Evolutionary conservation across 805 yeast genomes (phyloP).

Genomic region (Ogataea ganodermae): DNA sequence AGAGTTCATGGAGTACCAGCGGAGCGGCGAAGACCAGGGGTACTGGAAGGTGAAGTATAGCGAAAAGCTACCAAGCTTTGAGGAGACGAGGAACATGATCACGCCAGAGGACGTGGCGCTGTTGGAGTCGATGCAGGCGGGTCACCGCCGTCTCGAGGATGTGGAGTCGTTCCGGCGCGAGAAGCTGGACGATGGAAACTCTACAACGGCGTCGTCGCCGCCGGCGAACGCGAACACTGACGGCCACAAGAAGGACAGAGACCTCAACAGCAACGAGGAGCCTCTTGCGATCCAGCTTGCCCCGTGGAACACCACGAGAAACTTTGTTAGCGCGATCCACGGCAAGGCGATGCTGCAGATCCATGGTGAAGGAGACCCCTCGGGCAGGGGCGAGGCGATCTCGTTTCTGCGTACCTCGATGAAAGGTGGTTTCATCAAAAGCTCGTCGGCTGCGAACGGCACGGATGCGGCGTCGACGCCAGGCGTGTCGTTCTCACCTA

Average conservation of each 20-base stretch:
- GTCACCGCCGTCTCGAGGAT: slow-evolving; percentile 88
- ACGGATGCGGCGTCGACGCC: slow-evolving; percentile 18
- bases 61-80: slow-evolving; percentile 70
- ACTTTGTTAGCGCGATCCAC: slow-evolving; percentile 90
- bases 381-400: slow-evolving; percentile 87
- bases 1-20: slow-evolving; percentile 96
- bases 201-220: not conserved
- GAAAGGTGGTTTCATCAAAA: slow-evolving; percentile 79
- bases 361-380: slow-evolving; percentile 93
- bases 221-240: not conserved
- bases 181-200: slow-evolving; percentile 33
- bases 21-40: slow-evolving; percentile 93
- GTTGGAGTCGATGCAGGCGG: slow-evolving; percentile 89
- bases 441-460: slow-evolving; percentile 18
- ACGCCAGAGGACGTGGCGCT: slow-evolving; percentile 89
- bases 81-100: slow-evolving; percentile 76
- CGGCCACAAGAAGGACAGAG: slow-evolving; percentile 23
- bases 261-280: slow-evolving; percentile 48
- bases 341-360: slow-evolving; percentile 96
- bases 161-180: slow-evolving; percentile 54
- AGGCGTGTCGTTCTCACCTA: slow-evolving; percentile 17
- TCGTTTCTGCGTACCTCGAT: slow-evolving; percentile 88
- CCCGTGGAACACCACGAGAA: slow-evolving; percentile 92
- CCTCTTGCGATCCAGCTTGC: slow-evolving; percentile 82
- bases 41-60: slow-evolving; percentile 85